These are phyloP conservation scores for Kluyveromyces nonfermentans DNA, from an alignment of 805 yeast genomes.

Conservation along the genomic window DNA sequence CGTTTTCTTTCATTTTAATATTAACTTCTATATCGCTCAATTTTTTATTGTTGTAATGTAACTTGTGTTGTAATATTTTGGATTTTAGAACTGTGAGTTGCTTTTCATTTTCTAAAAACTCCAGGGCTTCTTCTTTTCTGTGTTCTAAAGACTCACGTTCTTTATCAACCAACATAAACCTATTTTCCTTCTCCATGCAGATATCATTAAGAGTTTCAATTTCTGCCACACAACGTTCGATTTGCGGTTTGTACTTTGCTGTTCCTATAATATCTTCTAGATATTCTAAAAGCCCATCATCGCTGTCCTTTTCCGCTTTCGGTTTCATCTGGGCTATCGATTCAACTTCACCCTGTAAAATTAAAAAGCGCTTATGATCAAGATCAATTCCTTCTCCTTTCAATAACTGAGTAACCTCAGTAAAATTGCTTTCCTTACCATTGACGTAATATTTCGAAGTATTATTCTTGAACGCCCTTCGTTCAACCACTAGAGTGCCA, in stretches of 20 bases:
- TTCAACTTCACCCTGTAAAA: constrained; percentile 97
- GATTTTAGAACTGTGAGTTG: constrained; percentile 43
- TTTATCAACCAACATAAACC: constrained; percentile 70
- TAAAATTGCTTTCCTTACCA: constrained; percentile 57
- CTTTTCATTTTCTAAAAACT: constrained; percentile 58
- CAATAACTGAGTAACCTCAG: constrained; percentile 66
- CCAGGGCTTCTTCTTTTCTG: constrained; percentile 60
- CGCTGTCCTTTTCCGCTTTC: constrained; percentile 84
- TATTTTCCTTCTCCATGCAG: constrained; percentile 69
- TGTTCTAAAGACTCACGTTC: constrained; percentile 58
- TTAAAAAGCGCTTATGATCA: constrained; percentile 89
- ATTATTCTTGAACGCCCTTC: constrained; percentile 72
- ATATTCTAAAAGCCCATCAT: constrained; percentile 90
- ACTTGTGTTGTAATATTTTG: constrained; percentile 44
- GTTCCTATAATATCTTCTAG: constrained; percentile 97
- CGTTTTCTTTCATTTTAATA: constrained; percentile 32
- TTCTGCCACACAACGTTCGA: constrained; percentile 51
- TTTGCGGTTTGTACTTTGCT: constrained; percentile 64
- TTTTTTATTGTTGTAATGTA: constrained; percentile 33
- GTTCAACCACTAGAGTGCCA: constrained; percentile 54
- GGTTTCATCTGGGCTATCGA: constrained; percentile 98
- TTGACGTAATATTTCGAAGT: constrained; percentile 73
- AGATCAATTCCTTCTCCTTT: constrained; percentile 83
- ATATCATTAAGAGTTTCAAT: constrained; percentile 72
- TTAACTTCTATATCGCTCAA: constrained; percentile 33